Base-by-base conservation (phyloP, 2,329 filamentous ascomycete species). In the Cyphellophora attinorum region DNA sequence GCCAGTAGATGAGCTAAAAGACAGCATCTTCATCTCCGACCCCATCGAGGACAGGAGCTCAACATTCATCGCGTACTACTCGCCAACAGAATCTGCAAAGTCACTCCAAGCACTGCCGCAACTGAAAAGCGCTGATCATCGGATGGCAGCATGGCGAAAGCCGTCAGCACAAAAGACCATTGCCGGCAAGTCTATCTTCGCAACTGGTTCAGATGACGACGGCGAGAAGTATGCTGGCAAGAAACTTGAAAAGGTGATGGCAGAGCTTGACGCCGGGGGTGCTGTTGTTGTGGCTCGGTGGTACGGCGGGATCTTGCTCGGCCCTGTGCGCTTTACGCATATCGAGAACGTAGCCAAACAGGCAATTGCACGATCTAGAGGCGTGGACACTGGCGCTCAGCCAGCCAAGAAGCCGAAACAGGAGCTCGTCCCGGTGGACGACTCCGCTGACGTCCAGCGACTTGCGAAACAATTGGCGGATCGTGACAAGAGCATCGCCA, bases 231-330 rank as follows among this genome's bases (percentile, higher is more conserved):
- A 67, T 50, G 69, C 60, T 1, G 70, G 67, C 4, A 61, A 59
- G 37, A 58, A 58, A 15, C 53, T 73, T 3, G 56, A 64, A 46
- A 59, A 61, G 36, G 57, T 71, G 14, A 57, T 74, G 10, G 54
- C 57, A 15, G 58, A 62, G 8, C 55, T 60, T 42, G 51, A 61
- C 12, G 60, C 62, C 11, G 52, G 55, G 28, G 70, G 70, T 14
- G 51, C 56, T 2, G 56, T 70, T 14, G 64, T 72, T 4, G 70
- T 74, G 6, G 70, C 67, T 23, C 48, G 70, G 11, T 73, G 68
- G 68, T 73, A 69, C 43, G 69, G 70, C 2, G 70, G 70, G 1
- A 55, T 64, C 3, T 60, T 70, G 46, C 57, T 74, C 6, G 70
- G 70, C 0, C 68, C 67, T 2, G 60, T 68, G 11, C 50, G 70